phyloP scores from a whole-genome alignment of 116 monocot species.

The Phalaenopsis hybrid region DNA sequence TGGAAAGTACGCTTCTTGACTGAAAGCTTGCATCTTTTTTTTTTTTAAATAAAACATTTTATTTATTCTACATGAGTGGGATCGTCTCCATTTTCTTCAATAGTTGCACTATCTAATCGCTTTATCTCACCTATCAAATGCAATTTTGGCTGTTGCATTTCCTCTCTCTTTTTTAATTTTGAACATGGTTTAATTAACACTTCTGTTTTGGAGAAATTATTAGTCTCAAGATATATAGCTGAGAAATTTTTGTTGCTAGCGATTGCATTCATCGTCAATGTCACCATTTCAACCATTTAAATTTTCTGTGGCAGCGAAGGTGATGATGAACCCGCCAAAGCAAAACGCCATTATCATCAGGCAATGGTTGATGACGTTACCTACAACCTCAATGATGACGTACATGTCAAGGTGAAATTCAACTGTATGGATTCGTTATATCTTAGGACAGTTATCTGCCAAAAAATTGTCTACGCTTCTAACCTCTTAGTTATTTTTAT shows the following conservation, averaged over 20 bases:
- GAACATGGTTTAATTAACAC: background rate
- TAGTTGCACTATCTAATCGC: background rate
- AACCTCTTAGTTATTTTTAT: background rate
- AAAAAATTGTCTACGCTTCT: background rate
- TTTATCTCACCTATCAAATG: no score
- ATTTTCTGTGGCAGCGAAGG: slow-evolving; percentile 2
- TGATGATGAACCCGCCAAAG: slow-evolving; percentile 4
- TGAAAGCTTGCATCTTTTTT: no score
- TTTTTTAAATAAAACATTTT: background rate
- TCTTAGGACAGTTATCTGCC: background rate
- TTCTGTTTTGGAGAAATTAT: background rate
- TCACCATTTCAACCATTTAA: background rate
- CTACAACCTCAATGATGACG: slow-evolving; percentile 22
- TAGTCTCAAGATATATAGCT: background rate
- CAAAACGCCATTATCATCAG: slow-evolving; percentile 15
- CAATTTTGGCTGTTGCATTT: no score
- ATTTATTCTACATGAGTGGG: background rate
- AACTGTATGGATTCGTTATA: background rate
- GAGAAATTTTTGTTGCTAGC: background rate
- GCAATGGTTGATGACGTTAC: slow-evolving; percentile 13
- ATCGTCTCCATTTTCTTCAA: background rate
- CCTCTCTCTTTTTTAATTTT: background rate
- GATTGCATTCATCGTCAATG: background rate
- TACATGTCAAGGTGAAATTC: slow-evolving; percentile 15
- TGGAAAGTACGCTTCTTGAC: background rate